phyloP scores from a whole-genome alignment of 2,329 filamentous ascomycete species.

The Ceratocystis cacaofunesta region DNA sequence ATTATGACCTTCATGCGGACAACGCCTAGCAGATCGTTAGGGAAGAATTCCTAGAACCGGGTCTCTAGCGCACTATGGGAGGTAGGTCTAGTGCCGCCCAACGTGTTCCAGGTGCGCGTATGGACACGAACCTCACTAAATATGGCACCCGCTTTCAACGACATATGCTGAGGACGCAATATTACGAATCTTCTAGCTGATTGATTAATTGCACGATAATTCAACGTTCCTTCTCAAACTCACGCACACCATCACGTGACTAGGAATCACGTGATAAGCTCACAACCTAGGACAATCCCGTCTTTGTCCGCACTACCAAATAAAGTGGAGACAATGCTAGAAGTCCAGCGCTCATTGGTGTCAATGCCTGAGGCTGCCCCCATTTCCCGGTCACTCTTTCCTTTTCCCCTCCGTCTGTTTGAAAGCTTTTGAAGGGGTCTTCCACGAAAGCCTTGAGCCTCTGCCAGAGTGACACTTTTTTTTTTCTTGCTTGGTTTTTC shows the following conservation, averaged over 20 bases:
- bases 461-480: not conserved
- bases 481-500: not conserved
- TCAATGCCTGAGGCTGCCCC: conserved; percentile 10
- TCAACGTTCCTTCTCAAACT: too few species aligned
- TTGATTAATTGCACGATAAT: too few species aligned
- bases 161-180: too few species aligned
- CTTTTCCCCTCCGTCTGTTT: not conserved
- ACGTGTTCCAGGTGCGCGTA: too few species aligned
- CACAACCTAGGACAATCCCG: conserved; percentile 1
- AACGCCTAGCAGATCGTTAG: too few species aligned
- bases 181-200: too few species aligned
- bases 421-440: conserved; percentile 1
- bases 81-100: too few species aligned
- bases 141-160: too few species aligned
- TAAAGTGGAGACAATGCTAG: conserved; percentile 6
- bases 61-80: too few species aligned
- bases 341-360: conserved; percentile 2
- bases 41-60: too few species aligned
- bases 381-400: not conserved
- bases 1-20: too few species aligned
- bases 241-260: not conserved
- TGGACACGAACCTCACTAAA: too few species aligned
- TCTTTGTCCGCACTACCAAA: conserved; percentile 11
- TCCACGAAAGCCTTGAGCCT: not conserved
- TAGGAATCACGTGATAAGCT: not conserved